Evolutionary conservation across 495 filamentous ascomycete species (phyloP), one percentile per base, ranked within the genome.

Genomic region (Achaetomiella virescens): DNA sequence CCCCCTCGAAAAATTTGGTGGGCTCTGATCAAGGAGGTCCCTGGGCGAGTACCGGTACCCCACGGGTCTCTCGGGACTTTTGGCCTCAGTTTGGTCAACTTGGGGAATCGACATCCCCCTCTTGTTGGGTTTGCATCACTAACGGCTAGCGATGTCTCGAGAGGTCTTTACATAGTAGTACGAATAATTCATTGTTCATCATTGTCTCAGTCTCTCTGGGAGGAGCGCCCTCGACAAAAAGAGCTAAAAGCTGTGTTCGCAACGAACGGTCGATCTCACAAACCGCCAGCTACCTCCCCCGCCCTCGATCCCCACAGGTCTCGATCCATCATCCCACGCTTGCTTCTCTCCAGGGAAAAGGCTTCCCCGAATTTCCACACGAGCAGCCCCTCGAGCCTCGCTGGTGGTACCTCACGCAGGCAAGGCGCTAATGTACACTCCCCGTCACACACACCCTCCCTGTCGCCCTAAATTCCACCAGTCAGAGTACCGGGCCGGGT

Each of bases 251-350:
- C n/a, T n/a, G n/a, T n/a, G n/a, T n/a, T n/a, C n/a, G 10, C 10
- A 38, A n/a, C 9, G 12, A 38, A 38, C 36, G 10, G n/a, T 8
- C 6, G 15, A 8, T 21, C 38, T 41, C 17, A n/a, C 27, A 22
- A 22, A 14, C 17, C 20, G 41, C 7, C 20, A 18, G 6, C n/a
- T 43, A 9, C 3, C 20, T 21, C 18, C 41, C 41, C 41, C 9
- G 17, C 8, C 20, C 29, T 35, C 31, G 18, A 20, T 20, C 24
- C 24, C 48, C 35, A 29, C 43, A 27, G 5, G 7, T 14, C 14
- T 44, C 31, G 46, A 57, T 46, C 54, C 54, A 56, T 41, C 60
- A 65, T 67, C 62, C 64, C 64, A 54, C 62, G 60, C 60, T 48
- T 6, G 44, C 54, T 48, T 4, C 46, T 54, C 43, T 48, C 55